Evolutionary conservation across 2,329 filamentous ascomycete species (phyloP).

Genomic region (Phyllosticta citriasiana): DNA sequence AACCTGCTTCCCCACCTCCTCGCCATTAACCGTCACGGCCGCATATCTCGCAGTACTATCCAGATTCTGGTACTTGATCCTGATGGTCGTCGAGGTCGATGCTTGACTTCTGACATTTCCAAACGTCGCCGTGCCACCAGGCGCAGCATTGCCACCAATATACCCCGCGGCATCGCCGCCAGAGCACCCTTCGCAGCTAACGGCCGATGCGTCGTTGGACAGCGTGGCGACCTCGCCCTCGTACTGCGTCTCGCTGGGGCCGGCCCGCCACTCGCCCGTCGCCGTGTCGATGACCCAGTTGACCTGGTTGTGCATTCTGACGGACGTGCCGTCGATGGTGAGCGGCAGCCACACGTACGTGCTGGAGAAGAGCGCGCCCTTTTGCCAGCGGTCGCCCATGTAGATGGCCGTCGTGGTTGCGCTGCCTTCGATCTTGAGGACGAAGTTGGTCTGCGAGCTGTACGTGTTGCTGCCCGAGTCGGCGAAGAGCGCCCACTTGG

Average conservation of each 20-base stretch:
- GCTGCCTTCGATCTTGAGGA: conserved; percentile 34
- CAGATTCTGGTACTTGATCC: conserved; percentile 48
- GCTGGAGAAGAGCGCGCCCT: conserved; percentile 47
- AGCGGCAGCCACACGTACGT: conserved; percentile 59
- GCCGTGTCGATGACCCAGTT: conserved; percentile 44
- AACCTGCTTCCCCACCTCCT: conserved; percentile 31
- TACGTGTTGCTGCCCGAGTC: conserved; percentile 49
- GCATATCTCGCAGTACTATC: conserved; percentile 45
- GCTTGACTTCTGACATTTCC: conserved; percentile 33
- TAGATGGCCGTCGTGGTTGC: conserved; percentile 41
- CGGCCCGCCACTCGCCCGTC: conserved; percentile 35
- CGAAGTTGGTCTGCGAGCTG: conserved; percentile 49
- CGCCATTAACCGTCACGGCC: conserved; percentile 47
- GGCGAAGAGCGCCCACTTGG: conserved; percentile 49
- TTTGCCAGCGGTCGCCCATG: conserved; percentile 58
- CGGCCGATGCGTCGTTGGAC: conserved; percentile 34
- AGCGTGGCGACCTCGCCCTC: conserved; percentile 44
- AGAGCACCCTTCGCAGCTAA: conserved; percentile 53
- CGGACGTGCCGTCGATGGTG: conserved; percentile 41
- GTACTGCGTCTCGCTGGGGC: conserved; percentile 37
- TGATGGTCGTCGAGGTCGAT: conserved; percentile 40
- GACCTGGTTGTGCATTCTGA: conserved; percentile 41
- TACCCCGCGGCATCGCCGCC: conserved; percentile 41
- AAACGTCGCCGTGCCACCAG: conserved; percentile 44
- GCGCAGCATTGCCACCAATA: conserved; percentile 29